These are phyloP conservation scores for Fusarium foetens DNA, from an alignment of 2,329 filamentous ascomycete species.

Conservation along the genomic window DNA sequence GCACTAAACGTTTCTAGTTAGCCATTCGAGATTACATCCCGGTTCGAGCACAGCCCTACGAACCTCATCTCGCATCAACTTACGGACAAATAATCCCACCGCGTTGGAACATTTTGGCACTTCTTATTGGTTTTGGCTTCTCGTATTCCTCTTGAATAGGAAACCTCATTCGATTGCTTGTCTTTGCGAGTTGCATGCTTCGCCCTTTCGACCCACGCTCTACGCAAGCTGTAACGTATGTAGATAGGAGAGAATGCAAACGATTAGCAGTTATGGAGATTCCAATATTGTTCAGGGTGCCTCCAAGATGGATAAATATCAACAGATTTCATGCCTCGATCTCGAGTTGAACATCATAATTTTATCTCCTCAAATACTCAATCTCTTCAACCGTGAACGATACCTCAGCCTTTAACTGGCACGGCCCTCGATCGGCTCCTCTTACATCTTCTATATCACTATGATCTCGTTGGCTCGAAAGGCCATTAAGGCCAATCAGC, in stretches of 20 bases:
- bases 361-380: not conserved
- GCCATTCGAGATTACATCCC: conserved; percentile 26
- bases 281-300: no score
- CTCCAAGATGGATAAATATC: conserved; percentile 20
- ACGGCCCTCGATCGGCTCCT: not conserved
- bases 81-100: conserved; percentile 14
- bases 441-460: not conserved
- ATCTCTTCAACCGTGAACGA: not conserved
- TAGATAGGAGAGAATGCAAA: not conserved
- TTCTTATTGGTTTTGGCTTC: conserved; percentile 12
- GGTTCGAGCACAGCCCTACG: conserved; percentile 34
- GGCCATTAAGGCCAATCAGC: conserved; percentile 13
- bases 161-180: conserved; percentile 36
- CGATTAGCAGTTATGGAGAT: not conserved
- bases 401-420: not conserved
- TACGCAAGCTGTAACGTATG: not conserved
- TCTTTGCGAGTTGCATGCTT: not conserved
- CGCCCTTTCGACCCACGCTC: not conserved
- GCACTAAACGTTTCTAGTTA: conserved; percentile 7
- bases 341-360: not conserved
- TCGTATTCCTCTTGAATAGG: conserved; percentile 15
- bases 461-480: conserved; percentile 32
- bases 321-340: not conserved
- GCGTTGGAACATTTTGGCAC: not conserved
- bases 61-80: conserved; percentile 12